Conservation (phyloP, 371 early-diverging fungal genomes). For the Mucor sp. region DNA sequence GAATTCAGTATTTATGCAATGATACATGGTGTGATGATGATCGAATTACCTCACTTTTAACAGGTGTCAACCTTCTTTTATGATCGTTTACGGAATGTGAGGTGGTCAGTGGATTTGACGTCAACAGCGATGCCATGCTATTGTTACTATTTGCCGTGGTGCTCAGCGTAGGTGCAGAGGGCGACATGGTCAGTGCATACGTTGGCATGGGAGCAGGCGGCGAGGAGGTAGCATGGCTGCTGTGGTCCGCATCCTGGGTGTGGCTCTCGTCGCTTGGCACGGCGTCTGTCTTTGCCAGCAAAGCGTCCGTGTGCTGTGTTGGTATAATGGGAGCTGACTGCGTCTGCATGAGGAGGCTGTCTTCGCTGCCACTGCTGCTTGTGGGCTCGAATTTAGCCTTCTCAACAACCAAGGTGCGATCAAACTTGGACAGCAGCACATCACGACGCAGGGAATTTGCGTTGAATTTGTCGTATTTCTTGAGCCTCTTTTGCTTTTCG, state of each 20-base stretch:
- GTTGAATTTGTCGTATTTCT: not conserved
- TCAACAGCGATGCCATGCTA: not conserved
- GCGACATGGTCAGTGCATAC: conserved; percentile 15
- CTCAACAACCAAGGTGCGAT: conserved; percentile 42
- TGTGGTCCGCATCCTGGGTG: not conserved
- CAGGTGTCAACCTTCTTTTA: conserved; percentile 11
- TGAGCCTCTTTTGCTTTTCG: not conserved
- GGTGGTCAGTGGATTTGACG: not conserved
- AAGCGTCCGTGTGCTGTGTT: not conserved
- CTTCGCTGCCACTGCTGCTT: not conserved
- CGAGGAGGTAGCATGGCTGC: not conserved
- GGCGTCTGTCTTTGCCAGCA: not conserved
- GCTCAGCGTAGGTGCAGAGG: conserved; percentile 25
- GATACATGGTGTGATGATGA: not conserved
- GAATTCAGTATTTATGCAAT: not conserved
- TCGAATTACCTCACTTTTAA: conserved; percentile 18
- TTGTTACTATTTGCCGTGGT: not conserved
- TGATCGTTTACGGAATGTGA: conserved; percentile 1
- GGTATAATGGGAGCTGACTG: not conserved
- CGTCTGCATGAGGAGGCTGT: not conserved
- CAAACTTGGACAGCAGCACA: conserved; percentile 25
- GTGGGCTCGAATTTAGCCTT: conserved; percentile 28
- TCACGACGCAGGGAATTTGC: conserved; percentile 24
- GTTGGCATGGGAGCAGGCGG: not conserved
- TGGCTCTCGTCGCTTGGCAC: not conserved